Conservation (phyloP, 108 stramenopile genomes). For the Aurantiochytrium sp. region DNA sequence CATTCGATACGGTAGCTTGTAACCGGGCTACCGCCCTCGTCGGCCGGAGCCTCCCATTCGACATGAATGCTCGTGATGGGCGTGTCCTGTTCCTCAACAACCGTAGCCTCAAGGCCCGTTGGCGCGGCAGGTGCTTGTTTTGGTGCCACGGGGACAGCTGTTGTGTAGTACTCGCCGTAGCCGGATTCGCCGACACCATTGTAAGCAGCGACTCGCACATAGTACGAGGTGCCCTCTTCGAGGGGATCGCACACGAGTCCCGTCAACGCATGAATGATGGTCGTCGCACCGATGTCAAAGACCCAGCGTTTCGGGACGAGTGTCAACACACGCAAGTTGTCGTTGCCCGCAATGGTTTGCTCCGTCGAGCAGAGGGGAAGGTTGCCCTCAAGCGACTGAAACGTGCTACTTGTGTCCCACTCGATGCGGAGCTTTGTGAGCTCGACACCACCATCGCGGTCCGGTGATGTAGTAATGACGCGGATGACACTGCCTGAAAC, state of each 20-base stretch:
- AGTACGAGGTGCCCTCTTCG: background rate
- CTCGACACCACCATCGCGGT: background rate
- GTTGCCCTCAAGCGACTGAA: background rate
- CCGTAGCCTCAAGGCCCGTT: conserved; percentile 2
- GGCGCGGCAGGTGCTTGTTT: conserved; percentile 25
- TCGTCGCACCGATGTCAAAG: background rate
- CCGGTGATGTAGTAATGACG: background rate
- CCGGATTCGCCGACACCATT: background rate
- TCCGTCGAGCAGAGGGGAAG: background rate
- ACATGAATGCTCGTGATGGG: background rate
- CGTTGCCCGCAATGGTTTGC: background rate
- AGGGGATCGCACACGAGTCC: background rate
- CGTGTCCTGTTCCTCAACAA: background rate
- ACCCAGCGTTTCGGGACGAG: background rate
- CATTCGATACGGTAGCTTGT: conserved; percentile 45
- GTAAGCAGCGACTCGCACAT: background rate
- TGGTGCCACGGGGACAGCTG: conserved; percentile 23
- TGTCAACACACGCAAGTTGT: background rate
- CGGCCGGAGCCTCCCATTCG: conserved; percentile 29
- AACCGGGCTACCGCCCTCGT: conserved; percentile 36
- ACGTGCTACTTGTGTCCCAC: background rate
- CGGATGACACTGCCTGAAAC: background rate
- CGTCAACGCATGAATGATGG: background rate
- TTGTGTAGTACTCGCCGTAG: background rate
- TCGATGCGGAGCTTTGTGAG: background rate